Percentiles rank a stretch among this genome's conserved stretches.
Conservation (phyloP, 192 early-diverging fungal genomes). For the Entomortierella parvispora region DNA sequence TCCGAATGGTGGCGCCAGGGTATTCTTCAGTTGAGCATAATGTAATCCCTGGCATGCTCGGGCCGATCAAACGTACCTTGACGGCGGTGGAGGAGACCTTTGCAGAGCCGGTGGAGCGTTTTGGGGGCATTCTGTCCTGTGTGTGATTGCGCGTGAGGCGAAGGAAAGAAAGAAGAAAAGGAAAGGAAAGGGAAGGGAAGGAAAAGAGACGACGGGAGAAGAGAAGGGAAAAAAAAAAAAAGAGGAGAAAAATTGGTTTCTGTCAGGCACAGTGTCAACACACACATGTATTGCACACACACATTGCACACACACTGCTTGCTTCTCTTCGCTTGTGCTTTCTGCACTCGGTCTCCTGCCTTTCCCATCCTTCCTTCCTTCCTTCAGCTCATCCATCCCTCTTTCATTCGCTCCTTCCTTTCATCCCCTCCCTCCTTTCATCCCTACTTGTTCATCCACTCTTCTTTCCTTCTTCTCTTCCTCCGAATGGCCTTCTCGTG, state of each 20-base stretch:
- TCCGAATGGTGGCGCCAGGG: not conserved
- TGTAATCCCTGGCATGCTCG: too few species aligned
- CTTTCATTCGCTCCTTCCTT: not conserved
- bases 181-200: not conserved
- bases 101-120: too few species aligned
- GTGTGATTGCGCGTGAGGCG: not conserved
- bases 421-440: not conserved
- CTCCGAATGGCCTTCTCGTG: constrained; percentile 1
- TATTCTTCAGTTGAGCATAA: too few species aligned
- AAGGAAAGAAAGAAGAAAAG: not conserved
- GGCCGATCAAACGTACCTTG: too few species aligned
- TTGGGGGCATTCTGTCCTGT: constrained; percentile 1
- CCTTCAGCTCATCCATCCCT: not conserved
- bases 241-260: not conserved
- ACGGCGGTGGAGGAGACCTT: too few species aligned
- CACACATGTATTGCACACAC: not conserved
- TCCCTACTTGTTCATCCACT: not conserved
- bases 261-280: not conserved
- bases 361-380: not conserved
- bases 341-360: not conserved
- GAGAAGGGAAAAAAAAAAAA: not conserved
- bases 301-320: not conserved
- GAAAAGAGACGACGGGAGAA: not conserved
- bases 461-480: not conserved
- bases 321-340: not conserved